Evolutionary conservation across 2,329 filamentous ascomycete species (phyloP).

Genomic region (Ophiostoma sp.): DNA sequence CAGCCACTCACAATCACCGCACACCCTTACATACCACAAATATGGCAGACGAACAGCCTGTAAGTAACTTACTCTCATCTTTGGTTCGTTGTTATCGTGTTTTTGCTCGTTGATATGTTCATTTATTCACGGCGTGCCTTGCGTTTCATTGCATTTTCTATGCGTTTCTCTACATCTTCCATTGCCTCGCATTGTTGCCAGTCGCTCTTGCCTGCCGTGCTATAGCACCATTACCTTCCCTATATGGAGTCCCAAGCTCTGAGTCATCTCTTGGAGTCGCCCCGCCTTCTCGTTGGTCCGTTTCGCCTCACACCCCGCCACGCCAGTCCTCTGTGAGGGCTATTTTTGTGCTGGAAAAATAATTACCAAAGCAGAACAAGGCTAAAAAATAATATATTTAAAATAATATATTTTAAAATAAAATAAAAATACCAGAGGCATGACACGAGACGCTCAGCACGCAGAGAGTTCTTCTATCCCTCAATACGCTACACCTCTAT

Average conservation of each 20-base stretch:
- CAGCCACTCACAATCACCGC: not conserved
- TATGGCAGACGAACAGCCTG: constrained; percentile 21
- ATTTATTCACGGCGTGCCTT: not conserved
- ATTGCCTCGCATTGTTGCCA: not conserved
- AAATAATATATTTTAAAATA: not conserved
- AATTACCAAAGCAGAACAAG: constrained; percentile 15
- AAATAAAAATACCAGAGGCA: constrained; percentile 20
- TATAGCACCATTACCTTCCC: constrained; percentile 1
- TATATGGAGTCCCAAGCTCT: constrained; percentile 16
- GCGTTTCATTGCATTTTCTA: constrained; percentile 7
- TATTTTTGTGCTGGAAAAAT: constrained; percentile 20
- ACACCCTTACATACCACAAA: constrained; percentile 12
- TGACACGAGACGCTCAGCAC: constrained; percentile 3
- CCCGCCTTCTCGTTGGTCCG: constrained; percentile 22
- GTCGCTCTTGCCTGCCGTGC: constrained; percentile 6
- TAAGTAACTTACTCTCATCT: constrained; percentile 5
- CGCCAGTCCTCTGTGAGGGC: constrained; percentile 16
- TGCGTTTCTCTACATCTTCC: constrained; percentile 9
- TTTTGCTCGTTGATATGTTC: not conserved
- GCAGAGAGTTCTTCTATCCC: not conserved
- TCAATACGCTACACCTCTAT: not conserved
- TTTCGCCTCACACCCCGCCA: constrained; percentile 23
- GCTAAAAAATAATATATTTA: constrained; percentile 12
- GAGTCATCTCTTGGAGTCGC: constrained; percentile 21
- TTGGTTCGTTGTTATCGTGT: not conserved